Evolutionary conservation across 768 basidiomycete genomes (phyloP), one percentile per base, ranked within the genome.

Genomic region (Kwoniella bestiolae): DNA sequence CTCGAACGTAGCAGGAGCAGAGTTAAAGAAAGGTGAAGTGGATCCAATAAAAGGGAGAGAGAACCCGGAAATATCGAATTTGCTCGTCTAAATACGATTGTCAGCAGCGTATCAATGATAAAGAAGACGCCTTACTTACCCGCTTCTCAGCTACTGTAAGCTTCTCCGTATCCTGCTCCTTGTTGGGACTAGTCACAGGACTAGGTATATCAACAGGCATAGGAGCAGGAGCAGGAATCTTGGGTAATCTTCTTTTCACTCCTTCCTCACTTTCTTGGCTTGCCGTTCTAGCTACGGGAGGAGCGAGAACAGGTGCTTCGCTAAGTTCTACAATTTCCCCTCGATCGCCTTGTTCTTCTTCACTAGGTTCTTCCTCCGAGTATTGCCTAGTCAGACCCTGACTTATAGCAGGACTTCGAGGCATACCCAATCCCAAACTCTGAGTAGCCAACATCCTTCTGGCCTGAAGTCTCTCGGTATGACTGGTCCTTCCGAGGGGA

Each of bases 371-470:
- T 26, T 52, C 50, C 18, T 63, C 60, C 3, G 56, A 34, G 31
- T 61, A 57, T 16, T 60, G 62, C 34, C 26, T 56, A 7, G 62
- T 66, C 26, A 69, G 46, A 21, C 56, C 67, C 57, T 72, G 63
- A 34, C 56, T 57, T 6, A 72, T 57, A 46, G 66, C 71, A 6
- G 75, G 75, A 41, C 63, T 55, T 38, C 75, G 38, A n/a, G 80
- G 80, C 78, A 81, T 76, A 2, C 80, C 80, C 11, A 81, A 52
- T 9, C 80, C 80, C 3, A 81, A 46, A 31, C 63, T 63, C 51
- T 79, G 77, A 25, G 80, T 79, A 16, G 80, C 80, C n/a, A 81
- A 58, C 46, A 72, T 59, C 18, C 80, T 45, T 28, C 77, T 77
- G 18, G 74, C 78, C 28, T 72, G 71, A 25, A 74, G 67, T 8